Percentiles rank a stretch among this genome's conserved stretches.
Evolutionary conservation across 2,329 filamentous ascomycete genomes (phyloP).

Genomic region (Monilinia vaccinii-corymbosi): DNA sequence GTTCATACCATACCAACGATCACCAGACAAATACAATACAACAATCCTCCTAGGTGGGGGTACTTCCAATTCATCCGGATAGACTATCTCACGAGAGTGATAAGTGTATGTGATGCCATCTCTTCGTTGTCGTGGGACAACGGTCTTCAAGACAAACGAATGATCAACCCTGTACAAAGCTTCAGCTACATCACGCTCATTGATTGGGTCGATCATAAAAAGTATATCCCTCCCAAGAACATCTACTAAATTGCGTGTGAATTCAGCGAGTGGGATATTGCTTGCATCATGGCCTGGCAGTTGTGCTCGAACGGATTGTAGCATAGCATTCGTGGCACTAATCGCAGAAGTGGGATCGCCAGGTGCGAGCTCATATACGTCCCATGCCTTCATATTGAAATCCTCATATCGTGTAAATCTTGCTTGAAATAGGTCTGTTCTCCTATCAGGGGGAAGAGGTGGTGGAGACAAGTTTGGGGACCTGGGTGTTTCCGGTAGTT

Average conservation of each 20-base stretch:
- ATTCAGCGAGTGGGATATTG: background rate
- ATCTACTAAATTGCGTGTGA: rapidly evolving
- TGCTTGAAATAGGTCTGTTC: background rate
- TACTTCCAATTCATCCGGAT: background rate
- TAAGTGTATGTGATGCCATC: background rate
- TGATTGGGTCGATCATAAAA: background rate
- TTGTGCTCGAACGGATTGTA: background rate
- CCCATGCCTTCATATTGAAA: background rate
- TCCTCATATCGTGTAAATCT: background rate
- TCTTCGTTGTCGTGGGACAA: background rate
- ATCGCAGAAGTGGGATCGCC: background rate
- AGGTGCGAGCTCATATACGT: background rate
- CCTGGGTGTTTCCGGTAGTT: background rate
- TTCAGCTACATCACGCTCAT: background rate
- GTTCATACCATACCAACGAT: background rate
- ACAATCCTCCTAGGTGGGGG: background rate
- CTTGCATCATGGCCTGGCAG: background rate
- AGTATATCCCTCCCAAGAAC: background rate
- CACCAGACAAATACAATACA: background rate
- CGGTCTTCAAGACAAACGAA: background rate
- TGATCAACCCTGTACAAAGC: background rate
- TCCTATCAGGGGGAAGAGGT: background rate
- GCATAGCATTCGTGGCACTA: background rate
- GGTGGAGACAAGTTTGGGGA: background rate
- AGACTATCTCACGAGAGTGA: background rate